A percentile compares a stretch with the other conserved stretches of the same genome.
These are phyloP conservation scores for Clonostachys rosea DNA, from an alignment of 2,329 filamentous ascomycete genomes.

Conservation along the genomic window DNA sequence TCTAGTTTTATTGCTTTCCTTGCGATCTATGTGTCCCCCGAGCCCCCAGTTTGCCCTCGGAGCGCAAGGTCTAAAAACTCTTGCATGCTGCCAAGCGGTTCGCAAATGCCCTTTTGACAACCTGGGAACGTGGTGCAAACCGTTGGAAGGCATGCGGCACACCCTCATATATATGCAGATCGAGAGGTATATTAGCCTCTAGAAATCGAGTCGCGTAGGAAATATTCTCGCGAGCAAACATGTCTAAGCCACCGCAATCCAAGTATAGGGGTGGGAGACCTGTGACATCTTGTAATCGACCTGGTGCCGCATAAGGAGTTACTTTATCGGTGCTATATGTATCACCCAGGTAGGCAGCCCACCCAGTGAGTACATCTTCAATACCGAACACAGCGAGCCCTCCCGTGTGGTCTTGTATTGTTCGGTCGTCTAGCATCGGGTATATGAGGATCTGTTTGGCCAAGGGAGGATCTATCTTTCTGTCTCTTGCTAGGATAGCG, in stretches of 20 bases:
- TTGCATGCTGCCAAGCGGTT: background rate
- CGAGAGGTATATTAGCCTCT: conserved; percentile 21
- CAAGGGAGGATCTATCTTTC: conserved; percentile 14
- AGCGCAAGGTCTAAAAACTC: background rate
- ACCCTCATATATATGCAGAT: conserved; percentile 32
- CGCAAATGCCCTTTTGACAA: background rate
- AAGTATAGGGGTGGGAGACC: conserved; percentile 29
- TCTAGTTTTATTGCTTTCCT: too few relatives aligned
- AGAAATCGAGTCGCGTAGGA: conserved; percentile 20
- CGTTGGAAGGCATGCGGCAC: conserved; percentile 28
- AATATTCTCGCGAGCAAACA: conserved; percentile 27
- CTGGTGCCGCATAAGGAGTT: conserved; percentile 13
- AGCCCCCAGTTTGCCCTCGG: too few relatives aligned
- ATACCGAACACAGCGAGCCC: conserved; percentile 10
- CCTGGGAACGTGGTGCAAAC: background rate
- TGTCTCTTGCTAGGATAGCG: conserved; percentile 28
- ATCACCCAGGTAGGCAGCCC: conserved; percentile 2
- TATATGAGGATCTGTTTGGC: conserved; percentile 24
- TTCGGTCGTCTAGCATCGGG: conserved; percentile 25
- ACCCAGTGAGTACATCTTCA: conserved; percentile 11
- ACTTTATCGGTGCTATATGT: conserved; percentile 3
- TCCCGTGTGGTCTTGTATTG: background rate
- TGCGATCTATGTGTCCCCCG: too few relatives aligned
- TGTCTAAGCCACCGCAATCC: conserved; percentile 28
- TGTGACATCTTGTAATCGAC: conserved; percentile 9